Percentiles rank a stretch among this genome's conserved stretches.
These are phyloP conservation scores for Blumeria hordei DNA, from an alignment of 2,329 filamentous ascomycete genomes.

Conservation along the genomic window DNA sequence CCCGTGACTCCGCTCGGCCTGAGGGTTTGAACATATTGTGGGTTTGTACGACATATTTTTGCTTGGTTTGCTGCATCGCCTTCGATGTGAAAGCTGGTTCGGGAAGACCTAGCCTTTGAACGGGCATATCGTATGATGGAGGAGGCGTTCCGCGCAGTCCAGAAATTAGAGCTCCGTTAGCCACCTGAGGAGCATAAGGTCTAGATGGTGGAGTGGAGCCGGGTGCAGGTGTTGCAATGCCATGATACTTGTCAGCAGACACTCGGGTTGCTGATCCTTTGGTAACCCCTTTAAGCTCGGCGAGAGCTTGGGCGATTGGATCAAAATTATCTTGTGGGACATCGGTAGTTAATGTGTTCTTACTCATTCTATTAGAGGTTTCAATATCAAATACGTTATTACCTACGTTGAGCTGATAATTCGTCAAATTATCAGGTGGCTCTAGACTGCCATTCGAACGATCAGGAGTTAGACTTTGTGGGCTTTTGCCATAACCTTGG, in stretches of 20 bases:
- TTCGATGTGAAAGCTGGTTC: constrained; percentile 79
- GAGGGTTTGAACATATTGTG: constrained; percentile 44
- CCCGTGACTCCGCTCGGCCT: constrained; percentile 13
- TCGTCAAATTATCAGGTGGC: constrained; percentile 74
- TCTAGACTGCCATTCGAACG: constrained; percentile 45
- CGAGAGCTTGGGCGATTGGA: constrained; percentile 76
- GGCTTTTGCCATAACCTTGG: constrained; percentile 18
- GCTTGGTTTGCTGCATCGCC: constrained; percentile 86
- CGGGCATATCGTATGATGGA: constrained; percentile 56
- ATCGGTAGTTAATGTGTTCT: constrained; percentile 16
- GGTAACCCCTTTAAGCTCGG: constrained; percentile 67
- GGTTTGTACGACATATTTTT: constrained; percentile 67
- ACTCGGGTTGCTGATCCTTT: constrained; percentile 67
- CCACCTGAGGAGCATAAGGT: constrained; percentile 18
- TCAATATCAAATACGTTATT: constrained; percentile 91
- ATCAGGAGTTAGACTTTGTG: constrained; percentile 16
- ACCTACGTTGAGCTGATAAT: constrained; percentile 78
- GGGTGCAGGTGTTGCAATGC: constrained; percentile 63
- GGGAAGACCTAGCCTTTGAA: constrained; percentile 65
- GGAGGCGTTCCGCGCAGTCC: constrained; percentile 55
- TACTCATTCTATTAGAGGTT: constrained; percentile 40
- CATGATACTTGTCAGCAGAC: constrained; percentile 87
- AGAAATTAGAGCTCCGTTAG: constrained; percentile 23
- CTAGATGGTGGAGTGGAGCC: constrained; percentile 21
- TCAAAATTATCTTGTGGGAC: constrained; percentile 33